Base-by-base conservation (phyloP, 2,329 filamentous ascomycete genomes). In the Rhynchosporium secalis region DNA sequence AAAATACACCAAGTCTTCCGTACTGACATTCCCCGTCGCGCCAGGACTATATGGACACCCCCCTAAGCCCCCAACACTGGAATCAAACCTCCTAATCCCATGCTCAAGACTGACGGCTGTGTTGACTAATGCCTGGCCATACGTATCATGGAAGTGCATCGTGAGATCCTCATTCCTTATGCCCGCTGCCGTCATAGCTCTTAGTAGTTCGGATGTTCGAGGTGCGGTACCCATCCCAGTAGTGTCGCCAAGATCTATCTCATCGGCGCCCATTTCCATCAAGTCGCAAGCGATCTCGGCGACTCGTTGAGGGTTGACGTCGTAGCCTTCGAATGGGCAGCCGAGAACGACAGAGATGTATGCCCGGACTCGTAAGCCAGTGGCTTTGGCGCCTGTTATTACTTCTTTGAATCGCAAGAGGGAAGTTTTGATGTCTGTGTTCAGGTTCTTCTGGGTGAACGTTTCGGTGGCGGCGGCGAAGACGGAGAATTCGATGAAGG, bases 111-210 rank as follows among this genome's bases (percentile, higher is more conserved):
- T 87, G 0, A 93, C 86, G 10, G 90, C 86, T 4, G 87, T 88
- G 72, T 96, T 96, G 7, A 92, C 88, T n/a, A 94, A 79, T 1
- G 91, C 91, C 78, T 92, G 89, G 1, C 91, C 91, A 72, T 92
- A 94, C 1, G 92, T 96, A 72, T 96, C 91, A 75, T 96, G 92
- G 71, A 96, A 94, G 75, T 96, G 92, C 78, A 93, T 86, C 0
- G 90, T 90, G 10, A 96, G 77, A 70, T 90, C 87, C 69, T 87
- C 85, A 60, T 82, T 83, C 26, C 87, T 81, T 20, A 96, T 82
- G 0, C 87, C 88, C 1, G 88, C 89, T 1, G 85, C 82, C 8
- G 80, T 76, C 75, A 92, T 78, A 61, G 86, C 86, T 66, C 81
- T 81, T 62, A 92, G 78, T 52, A 92, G 78, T 61, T 85, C 83